phyloP scores from a whole-genome alignment of 345 rosid genomes.

The Kandelia obovata region DNA sequence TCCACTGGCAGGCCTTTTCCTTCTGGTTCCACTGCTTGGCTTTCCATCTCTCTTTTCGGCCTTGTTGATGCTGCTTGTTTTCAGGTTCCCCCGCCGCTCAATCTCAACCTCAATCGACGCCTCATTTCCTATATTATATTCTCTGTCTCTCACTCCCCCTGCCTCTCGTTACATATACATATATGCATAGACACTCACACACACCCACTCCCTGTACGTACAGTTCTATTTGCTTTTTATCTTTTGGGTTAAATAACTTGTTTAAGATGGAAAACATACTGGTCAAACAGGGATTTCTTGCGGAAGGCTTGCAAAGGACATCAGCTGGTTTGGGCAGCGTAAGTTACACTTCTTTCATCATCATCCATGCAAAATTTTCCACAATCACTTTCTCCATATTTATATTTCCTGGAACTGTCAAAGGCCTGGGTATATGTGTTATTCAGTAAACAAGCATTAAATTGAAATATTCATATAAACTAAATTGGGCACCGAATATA shows the following conservation, averaged over 20 bases:
- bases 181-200: too few species aligned
- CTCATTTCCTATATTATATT: too few species aligned
- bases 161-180: too few species aligned
- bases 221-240: neutral
- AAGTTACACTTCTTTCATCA: slow-evolving; percentile 14
- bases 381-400: neutral
- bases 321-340: slow-evolving; percentile 96
- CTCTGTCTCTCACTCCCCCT: too few species aligned
- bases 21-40: slow-evolving; percentile 73
- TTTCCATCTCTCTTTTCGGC: slow-evolving; percentile 76
- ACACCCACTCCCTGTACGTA: neutral
- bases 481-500: neutral
- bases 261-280: neutral
- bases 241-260: neutral
- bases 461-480: neutral
- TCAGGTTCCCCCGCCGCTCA: slow-evolving; percentile 40
- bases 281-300: slow-evolving; percentile 73
- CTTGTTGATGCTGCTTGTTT: slow-evolving; percentile 82
- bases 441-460: neutral
- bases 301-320: slow-evolving; percentile 83
- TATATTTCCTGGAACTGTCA: neutral
- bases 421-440: neutral
- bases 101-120: too few species aligned
- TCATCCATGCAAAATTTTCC: slow-evolving; percentile 1
- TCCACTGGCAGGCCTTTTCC: slow-evolving; percentile 59